Percentiles rank a stretch among this genome's conserved stretches.
These are phyloP conservation scores for Penicillium psychrofluorescens DNA, from an alignment of 495 filamentous ascomycete genomes.

Conservation along the genomic window DNA sequence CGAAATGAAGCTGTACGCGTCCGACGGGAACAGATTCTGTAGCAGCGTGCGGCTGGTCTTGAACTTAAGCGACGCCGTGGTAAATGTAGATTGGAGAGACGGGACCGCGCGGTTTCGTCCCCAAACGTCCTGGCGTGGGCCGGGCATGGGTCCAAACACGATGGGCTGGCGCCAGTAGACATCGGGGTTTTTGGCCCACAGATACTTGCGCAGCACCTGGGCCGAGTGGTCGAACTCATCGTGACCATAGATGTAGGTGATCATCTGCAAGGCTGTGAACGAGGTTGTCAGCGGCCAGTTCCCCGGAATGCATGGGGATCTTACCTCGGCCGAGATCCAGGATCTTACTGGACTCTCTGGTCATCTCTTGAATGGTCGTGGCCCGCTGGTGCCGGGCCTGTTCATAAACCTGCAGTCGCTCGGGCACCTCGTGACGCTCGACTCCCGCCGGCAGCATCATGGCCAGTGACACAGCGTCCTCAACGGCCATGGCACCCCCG, in stretches of 20 bases:
- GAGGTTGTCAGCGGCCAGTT: background rate
- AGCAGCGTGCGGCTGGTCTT: conserved; percentile 51
- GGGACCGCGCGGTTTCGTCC: conserved; percentile 16
- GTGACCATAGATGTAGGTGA: conserved; percentile 51
- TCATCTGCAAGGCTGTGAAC: conserved; percentile 37
- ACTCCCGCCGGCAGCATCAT: conserved; percentile 43
- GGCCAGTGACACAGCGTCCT: conserved; percentile 52
- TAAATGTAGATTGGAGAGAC: conserved; percentile 33
- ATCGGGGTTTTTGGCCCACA: conserved; percentile 31
- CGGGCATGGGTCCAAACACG: conserved; percentile 51
- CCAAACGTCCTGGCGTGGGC: conserved; percentile 37
- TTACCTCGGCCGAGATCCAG: conserved; percentile 11
- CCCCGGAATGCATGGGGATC: background rate
- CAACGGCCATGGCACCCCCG: conserved; percentile 50
- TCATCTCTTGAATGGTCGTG: conserved; percentile 48
- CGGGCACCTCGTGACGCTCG: conserved; percentile 30
- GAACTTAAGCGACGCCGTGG: conserved; percentile 48
- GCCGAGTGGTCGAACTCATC: conserved; percentile 51
- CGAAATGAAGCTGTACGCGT: conserved; percentile 35
- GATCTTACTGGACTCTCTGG: conserved; percentile 22
- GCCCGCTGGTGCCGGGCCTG: conserved; percentile 47
- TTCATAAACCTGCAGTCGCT: conserved; percentile 51
- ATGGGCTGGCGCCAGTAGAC: conserved; percentile 46
- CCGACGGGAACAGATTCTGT: conserved; percentile 44
- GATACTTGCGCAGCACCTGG: conserved; percentile 40